phyloP scores from a whole-genome alignment of 768 basidiomycete species.

The Lenzites betulinus region DNA sequence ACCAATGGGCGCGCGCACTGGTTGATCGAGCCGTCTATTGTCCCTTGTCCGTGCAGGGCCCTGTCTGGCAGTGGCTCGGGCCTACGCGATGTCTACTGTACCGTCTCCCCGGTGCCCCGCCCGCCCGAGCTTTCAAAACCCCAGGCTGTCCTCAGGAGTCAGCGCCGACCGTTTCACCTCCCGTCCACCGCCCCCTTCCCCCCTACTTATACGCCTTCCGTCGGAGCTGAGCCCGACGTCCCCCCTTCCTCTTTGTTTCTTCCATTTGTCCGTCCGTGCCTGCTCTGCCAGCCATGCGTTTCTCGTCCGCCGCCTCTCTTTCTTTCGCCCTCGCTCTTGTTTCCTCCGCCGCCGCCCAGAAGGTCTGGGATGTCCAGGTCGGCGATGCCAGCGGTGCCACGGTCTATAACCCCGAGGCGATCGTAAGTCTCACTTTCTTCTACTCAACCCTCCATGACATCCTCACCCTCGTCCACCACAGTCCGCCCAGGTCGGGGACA shows the following conservation, averaged over 20 bases:
- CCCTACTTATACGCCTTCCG: conserved; percentile 22
- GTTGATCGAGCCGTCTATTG: conserved; percentile 11
- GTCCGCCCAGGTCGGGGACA: conserved; percentile 54
- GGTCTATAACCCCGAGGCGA: conserved; percentile 51
- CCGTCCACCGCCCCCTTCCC: conserved; percentile 27
- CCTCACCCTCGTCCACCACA: conserved; percentile 23
- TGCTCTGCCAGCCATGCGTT: conserved; percentile 17
- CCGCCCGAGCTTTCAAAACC: conserved; percentile 14
- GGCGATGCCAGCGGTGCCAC: conserved; percentile 46
- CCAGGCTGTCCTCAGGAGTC: conserved; percentile 3
- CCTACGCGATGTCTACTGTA: conserved; percentile 2
- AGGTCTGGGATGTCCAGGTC: conserved; percentile 56
- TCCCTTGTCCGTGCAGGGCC: background rate
- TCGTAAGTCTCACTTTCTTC: conserved; percentile 40
- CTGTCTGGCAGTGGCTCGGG: background rate
- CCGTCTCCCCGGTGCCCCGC: conserved; percentile 14
- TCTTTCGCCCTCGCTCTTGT: conserved; percentile 51
- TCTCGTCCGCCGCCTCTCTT: conserved; percentile 25
- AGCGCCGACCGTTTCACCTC: conserved; percentile 15
- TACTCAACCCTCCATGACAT: background rate
- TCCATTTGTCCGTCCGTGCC: background rate
- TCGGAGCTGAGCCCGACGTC: conserved; percentile 38
- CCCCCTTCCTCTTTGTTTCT: conserved; percentile 43
- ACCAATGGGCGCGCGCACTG: conserved; percentile 14
- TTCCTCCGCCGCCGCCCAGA: conserved; percentile 52